phyloP scores from a whole-genome alignment of 2,329 filamentous ascomycete species.

The Fusarium sp. region DNA sequence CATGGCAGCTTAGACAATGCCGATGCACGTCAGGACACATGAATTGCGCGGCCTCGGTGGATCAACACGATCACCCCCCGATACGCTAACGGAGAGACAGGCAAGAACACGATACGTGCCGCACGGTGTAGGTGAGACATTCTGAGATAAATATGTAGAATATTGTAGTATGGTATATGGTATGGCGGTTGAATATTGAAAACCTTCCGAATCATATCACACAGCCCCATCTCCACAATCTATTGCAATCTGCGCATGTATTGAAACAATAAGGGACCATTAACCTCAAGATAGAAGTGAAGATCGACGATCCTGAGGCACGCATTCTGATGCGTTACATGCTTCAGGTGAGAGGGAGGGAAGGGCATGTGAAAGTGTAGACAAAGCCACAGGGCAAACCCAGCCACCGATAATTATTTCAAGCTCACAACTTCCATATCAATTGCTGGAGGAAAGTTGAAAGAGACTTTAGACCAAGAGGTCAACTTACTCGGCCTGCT shows the following conservation, averaged over 20 bases:
- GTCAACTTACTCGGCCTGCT: background rate
- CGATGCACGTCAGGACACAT: constrained; percentile 33
- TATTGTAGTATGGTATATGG: too few species aligned
- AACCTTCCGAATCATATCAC: background rate
- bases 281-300: background rate
- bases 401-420: background rate
- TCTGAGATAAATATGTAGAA: background rate
- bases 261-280: background rate
- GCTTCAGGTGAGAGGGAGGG: background rate
- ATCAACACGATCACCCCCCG: constrained; percentile 24
- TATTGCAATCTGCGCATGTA: background rate
- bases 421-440: background rate
- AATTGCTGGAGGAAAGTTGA: constrained; percentile 1
- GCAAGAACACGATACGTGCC: constrained; percentile 7
- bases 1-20: constrained; percentile 26
- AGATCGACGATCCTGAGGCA: background rate
- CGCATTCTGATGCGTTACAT: background rate
- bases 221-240: background rate
- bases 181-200: background rate
- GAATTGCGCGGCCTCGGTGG: constrained; percentile 36
- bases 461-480: background rate
- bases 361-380: constrained; percentile 18
- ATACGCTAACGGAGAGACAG: constrained; percentile 25
- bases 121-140: constrained; percentile 21
- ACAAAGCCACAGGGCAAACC: constrained; percentile 2